Conservation (phyloP, 139 green algal species). For the Chlamydomonas sphaeroides region DNA sequence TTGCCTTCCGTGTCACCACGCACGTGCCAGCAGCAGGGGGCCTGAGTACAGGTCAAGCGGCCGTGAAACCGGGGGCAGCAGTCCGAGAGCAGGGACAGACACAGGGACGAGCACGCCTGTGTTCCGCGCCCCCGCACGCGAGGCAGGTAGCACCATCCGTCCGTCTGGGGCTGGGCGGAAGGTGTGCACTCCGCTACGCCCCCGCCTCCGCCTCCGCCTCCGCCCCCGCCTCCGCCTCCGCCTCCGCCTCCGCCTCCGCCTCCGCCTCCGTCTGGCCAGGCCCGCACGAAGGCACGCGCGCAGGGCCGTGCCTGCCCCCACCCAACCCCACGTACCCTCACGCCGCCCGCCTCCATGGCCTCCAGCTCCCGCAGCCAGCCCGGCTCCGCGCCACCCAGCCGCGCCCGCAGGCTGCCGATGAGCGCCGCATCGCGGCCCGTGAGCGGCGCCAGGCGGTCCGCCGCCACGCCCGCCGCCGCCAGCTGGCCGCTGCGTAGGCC, state of each 20-base stretch:
- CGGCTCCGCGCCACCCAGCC: constrained; percentile 49
- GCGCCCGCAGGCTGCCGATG: constrained; percentile 78
- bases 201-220: too few relatives aligned
- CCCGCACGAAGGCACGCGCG: not conserved
- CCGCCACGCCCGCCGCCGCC: constrained; percentile 50
- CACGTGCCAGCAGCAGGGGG: not conserved
- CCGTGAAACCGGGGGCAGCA: not conserved
- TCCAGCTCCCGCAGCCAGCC: constrained; percentile 78
- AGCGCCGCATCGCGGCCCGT: constrained; percentile 68
- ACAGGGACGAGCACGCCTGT: too few relatives aligned
- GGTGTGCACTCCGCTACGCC: too few relatives aligned
- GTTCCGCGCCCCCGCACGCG: too few relatives aligned
- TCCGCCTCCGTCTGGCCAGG: too few relatives aligned
- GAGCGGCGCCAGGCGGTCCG: not conserved
- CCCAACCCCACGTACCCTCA: constrained; percentile 61
- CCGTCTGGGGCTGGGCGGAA: too few relatives aligned
- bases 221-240: too few relatives aligned
- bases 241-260: too few relatives aligned
- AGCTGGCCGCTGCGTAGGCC: constrained; percentile 72
- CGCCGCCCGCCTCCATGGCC: constrained; percentile 60
- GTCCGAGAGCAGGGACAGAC: not conserved
- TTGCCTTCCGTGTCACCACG: not conserved
- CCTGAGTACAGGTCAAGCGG: not conserved
- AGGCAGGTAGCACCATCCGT: too few relatives aligned
- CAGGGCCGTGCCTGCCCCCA: not conserved